A percentile compares a stretch with the other conserved stretches of the same genome.
These are phyloP conservation scores for Rosa lucieae DNA, from an alignment of 306 rosid genomes.

Conservation along the genomic window DNA sequence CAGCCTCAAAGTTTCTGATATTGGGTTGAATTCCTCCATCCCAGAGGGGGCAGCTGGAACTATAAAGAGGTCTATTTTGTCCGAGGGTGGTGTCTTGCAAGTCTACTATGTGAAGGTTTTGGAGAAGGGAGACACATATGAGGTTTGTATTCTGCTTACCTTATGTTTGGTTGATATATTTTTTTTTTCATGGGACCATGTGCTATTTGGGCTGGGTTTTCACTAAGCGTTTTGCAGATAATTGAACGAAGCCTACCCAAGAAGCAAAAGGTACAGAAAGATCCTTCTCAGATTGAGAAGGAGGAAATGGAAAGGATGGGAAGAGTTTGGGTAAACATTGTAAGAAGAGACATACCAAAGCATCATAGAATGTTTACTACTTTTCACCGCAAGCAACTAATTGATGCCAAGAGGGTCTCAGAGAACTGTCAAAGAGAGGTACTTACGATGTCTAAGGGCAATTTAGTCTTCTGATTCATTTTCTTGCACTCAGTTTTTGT, in stretches of 20 bases:
- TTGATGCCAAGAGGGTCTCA: slow-evolving; percentile 90
- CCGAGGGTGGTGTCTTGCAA: slow-evolving; percentile 93
- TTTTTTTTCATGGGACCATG: background rate
- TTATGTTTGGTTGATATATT: background rate
- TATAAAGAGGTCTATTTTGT: slow-evolving; percentile 85
- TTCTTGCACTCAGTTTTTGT: background rate
- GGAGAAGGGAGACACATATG: slow-evolving; percentile 98
- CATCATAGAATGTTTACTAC: slow-evolving; percentile 69
- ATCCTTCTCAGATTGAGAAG: slow-evolving; percentile 74
- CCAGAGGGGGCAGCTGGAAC: slow-evolving; percentile 99
- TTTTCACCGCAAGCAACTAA: slow-evolving; percentile 84
- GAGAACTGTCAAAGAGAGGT: slow-evolving; percentile 99
- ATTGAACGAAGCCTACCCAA: slow-evolving; percentile 95
- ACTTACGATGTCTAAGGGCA: slow-evolving; percentile 28
- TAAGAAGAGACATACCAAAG: slow-evolving; percentile 87
- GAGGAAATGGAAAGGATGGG: slow-evolving; percentile 90
- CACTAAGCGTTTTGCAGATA: slow-evolving; percentile 55
- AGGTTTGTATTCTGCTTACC: slow-evolving; percentile 49
- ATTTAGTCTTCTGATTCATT: slow-evolving; percentile 12
- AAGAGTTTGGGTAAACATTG: slow-evolving; percentile 81
- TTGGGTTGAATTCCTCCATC: slow-evolving; percentile 69
- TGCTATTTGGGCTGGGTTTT: slow-evolving; percentile 6
- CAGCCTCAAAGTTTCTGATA: slow-evolving; percentile 73
- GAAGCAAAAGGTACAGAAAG: slow-evolving; percentile 72
- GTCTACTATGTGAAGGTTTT: slow-evolving; percentile 94